phyloP scores from a whole-genome alignment of 495 filamentous ascomycete genomes.

The Entonaema liquescens region DNA sequence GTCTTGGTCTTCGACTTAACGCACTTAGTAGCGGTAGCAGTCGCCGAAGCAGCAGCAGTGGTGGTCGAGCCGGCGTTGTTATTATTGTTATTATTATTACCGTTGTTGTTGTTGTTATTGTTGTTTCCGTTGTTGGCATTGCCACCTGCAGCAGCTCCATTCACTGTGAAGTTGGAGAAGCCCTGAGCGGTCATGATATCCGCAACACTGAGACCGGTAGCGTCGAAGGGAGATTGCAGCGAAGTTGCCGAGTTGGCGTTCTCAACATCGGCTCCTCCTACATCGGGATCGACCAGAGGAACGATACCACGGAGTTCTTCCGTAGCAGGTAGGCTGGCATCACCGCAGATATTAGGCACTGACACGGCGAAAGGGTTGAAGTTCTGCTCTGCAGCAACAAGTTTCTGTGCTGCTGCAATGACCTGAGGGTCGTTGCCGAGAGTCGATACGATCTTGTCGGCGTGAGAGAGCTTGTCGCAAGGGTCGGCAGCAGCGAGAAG shows the following conservation, averaged over 20 bases:
- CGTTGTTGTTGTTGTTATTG: neutral
- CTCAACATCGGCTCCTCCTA: conserved; percentile 59
- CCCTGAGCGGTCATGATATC: conserved; percentile 60
- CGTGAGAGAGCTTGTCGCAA: conserved; percentile 66
- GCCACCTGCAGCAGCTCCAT: conserved; percentile 44
- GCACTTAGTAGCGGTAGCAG: conserved; percentile 24
- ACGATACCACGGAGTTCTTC: conserved; percentile 65
- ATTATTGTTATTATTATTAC: conserved; percentile 16
- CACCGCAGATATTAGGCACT: conserved; percentile 65
- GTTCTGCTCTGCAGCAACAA: conserved; percentile 74
- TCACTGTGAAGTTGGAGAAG: conserved; percentile 64
- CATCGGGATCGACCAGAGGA: conserved; percentile 66
- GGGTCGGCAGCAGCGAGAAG: conserved; percentile 66
- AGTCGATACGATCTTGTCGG: conserved; percentile 64
- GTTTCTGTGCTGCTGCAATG: conserved; percentile 63
- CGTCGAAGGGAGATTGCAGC: conserved; percentile 59
- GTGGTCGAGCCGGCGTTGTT: conserved; percentile 5
- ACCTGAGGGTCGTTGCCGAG: conserved; percentile 62
- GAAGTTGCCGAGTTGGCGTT: conserved; percentile 63
- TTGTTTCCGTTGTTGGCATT: conserved; percentile 13
- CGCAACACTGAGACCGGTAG: conserved; percentile 63
- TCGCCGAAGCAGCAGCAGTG: conserved; percentile 29
- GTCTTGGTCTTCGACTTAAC: conserved; percentile 7
- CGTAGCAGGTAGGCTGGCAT: conserved; percentile 65
- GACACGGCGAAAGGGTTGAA: conserved; percentile 67